Percentiles rank a stretch among this genome's conserved stretches.
phyloP scores from a whole-genome alignment of 192 early-diverging fungal genomes.

The Chytriomyces confervae region DNA sequence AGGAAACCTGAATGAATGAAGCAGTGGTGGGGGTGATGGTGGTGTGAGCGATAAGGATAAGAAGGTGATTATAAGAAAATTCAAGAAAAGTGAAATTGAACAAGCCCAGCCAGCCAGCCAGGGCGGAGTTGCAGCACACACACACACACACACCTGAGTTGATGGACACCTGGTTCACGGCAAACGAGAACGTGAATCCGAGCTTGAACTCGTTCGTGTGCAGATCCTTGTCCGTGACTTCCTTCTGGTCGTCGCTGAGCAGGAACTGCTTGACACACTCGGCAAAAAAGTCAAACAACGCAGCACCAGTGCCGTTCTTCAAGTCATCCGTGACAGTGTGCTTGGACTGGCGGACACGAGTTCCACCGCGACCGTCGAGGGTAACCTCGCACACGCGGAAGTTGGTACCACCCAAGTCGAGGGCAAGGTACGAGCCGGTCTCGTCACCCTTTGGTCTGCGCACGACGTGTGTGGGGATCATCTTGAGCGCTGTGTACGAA shows the following conservation, averaged over 20 bases:
- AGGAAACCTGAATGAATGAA: slow-evolving; percentile 51
- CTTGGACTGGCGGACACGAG: slow-evolving; percentile 74
- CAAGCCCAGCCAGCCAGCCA: no score
- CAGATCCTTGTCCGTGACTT: slow-evolving; percentile 20
- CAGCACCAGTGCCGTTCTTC: slow-evolving; percentile 73
- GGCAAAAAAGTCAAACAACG: slow-evolving; percentile 91
- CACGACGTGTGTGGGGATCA: slow-evolving; percentile 93
- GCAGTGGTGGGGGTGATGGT: background rate
- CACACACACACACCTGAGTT: slow-evolving; percentile 43
- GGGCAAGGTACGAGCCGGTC: slow-evolving; percentile 83
- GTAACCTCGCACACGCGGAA: slow-evolving; percentile 87
- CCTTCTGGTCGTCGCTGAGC: slow-evolving; percentile 38
- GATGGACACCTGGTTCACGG: slow-evolving; percentile 81
- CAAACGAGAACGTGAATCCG: slow-evolving; percentile 97
- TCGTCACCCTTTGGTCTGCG: slow-evolving; percentile 82
- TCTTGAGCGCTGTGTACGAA: slow-evolving; percentile 52
- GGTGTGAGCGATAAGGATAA: background rate
- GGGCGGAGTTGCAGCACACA: background rate
- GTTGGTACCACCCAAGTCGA: slow-evolving; percentile 96
- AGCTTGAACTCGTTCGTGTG: slow-evolving; percentile 35
- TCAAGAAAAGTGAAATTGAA: background rate
- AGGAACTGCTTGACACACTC: slow-evolving; percentile 84
- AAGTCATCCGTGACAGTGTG: slow-evolving; percentile 75
- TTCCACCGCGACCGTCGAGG: slow-evolving; percentile 77
- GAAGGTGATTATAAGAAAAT: background rate